A percentile compares a stretch with the other conserved stretches of the same genome.
These are phyloP conservation scores for Arthroderma sp. DNA, from an alignment of 2,329 filamentous ascomycete genomes.

Conservation along the genomic window DNA sequence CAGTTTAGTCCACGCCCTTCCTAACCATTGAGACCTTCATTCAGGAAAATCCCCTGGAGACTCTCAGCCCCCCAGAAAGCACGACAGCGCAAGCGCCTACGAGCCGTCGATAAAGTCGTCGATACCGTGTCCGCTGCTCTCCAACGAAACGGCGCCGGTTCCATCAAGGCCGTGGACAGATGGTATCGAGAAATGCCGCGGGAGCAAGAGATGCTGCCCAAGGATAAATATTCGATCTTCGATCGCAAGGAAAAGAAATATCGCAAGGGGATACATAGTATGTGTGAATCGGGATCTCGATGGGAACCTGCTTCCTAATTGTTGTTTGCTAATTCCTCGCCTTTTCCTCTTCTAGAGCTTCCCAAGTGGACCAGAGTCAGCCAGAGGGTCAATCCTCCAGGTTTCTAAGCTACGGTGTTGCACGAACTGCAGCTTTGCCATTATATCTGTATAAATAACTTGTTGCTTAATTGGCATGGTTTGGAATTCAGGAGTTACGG, in stretches of 20 bases:
- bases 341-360: constrained; percentile 43
- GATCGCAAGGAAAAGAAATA: constrained; percentile 93
- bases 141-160: constrained; percentile 55
- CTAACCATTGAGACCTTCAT: neutral
- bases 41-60: constrained; percentile 91
- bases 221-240: constrained; percentile 97
- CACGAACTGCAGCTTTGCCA: neutral
- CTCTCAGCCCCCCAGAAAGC: constrained; percentile 84
- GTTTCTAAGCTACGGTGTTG: constrained; percentile 49
- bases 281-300: constrained; percentile 26
- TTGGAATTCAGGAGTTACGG: too few species aligned
- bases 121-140: constrained; percentile 69
- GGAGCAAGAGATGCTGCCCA: constrained; percentile 87
- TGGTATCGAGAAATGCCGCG: constrained; percentile 96
- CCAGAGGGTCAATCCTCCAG: constrained; percentile 84
- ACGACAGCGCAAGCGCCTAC: constrained; percentile 69
- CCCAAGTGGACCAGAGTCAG: constrained; percentile 93
- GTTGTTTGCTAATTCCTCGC: constrained; percentile 6
- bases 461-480: neutral
- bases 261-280: constrained; percentile 95
- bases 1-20: neutral
- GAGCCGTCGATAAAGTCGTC: constrained; percentile 77
- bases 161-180: constrained; percentile 62
- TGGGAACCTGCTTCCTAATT: neutral
- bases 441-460: neutral